These are phyloP conservation scores for Globisporangium echinulatum DNA, from an alignment of 352 stramenopile species.

Conservation along the genomic window DNA sequence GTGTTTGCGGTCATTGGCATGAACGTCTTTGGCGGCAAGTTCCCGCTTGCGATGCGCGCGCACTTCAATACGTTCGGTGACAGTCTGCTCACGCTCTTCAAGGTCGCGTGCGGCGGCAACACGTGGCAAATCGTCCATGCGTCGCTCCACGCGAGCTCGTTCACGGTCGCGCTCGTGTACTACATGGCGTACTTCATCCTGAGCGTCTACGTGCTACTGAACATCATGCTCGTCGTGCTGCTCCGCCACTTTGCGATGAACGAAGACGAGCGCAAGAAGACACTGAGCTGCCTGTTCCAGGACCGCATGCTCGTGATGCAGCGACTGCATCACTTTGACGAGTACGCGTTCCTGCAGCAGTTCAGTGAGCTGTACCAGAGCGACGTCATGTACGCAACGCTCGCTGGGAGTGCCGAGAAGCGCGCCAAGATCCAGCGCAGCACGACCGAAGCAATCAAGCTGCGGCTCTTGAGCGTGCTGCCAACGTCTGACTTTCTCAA, in stretches of 20 bases:
- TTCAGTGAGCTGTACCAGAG: conserved; percentile 70
- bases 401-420: conserved; percentile 55
- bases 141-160: conserved; percentile 50
- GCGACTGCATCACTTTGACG: conserved; percentile 70
- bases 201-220: conserved; percentile 61
- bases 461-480: conserved; percentile 48
- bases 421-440: conserved; percentile 47
- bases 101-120: conserved; percentile 75
- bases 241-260: conserved; percentile 84
- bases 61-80: conserved; percentile 85
- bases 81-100: conserved; percentile 81
- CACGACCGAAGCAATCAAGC: conserved; percentile 54
- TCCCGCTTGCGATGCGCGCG: conserved; percentile 56
- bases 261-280: conserved; percentile 72
- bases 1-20: conserved; percentile 82
- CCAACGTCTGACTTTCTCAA: conserved; percentile 66
- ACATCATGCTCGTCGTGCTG: conserved; percentile 84
- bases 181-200: conserved; percentile 76
- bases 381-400: conserved; percentile 74
- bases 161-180: conserved; percentile 51
- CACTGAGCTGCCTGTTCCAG: conserved; percentile 64
- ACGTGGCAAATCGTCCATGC: conserved; percentile 80
- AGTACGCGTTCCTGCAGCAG: conserved; percentile 66
- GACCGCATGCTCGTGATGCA: conserved; percentile 77
- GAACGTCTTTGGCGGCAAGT: conserved; percentile 76